A percentile compares a stretch with the other conserved stretches of the same genome.
These are phyloP conservation scores for Rhinocladiella mackenziei DNA, from an alignment of 2,329 filamentous ascomycete species.

Conservation along the genomic window DNA sequence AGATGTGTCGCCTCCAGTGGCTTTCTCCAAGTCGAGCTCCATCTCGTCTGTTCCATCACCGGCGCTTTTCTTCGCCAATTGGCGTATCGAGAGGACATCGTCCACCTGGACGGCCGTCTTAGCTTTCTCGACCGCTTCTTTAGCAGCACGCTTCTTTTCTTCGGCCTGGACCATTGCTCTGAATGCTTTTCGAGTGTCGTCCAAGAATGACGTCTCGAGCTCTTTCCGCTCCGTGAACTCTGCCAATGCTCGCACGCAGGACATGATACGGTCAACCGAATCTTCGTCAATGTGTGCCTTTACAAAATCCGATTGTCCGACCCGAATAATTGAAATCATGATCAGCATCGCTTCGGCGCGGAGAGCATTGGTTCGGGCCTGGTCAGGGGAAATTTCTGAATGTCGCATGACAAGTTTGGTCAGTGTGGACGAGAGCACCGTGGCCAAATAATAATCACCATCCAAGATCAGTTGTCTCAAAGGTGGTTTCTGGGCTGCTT, in stretches of 20 bases:
- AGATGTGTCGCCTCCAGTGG: conserved; percentile 81
- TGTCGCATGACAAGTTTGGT: conserved; percentile 98
- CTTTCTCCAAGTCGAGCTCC: conserved; percentile 85
- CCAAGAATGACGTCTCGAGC: conserved; percentile 84
- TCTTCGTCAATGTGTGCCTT: conserved; percentile 97
- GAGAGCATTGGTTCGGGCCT: conserved; percentile 84
- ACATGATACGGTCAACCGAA: conserved; percentile 98
- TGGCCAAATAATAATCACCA: conserved; percentile 92
- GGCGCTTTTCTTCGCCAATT: conserved; percentile 86
- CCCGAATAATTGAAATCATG: conserved; percentile 97
- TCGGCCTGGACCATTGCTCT: conserved; percentile 94
- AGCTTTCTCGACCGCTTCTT: conserved; percentile 86
- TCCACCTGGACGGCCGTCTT: conserved; percentile 94
- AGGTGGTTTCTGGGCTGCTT: conserved; percentile 93
- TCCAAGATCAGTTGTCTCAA: conserved; percentile 92
- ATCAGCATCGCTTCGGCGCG: conserved; percentile 98
- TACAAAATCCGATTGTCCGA: conserved; percentile 97
- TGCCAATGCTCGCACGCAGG: conserved; percentile 84
- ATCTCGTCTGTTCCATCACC: conserved; percentile 78
- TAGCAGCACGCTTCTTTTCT: conserved; percentile 94
- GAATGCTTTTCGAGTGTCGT: conserved; percentile 94
- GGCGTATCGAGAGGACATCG: conserved; percentile 87
- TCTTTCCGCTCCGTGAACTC: conserved; percentile 88
- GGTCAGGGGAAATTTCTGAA: conserved; percentile 82
- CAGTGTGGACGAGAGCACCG: conserved; percentile 90